Conservation (phyloP, 2,329 filamentous ascomycete genomes). For the Claviceps pusilla region DNA sequence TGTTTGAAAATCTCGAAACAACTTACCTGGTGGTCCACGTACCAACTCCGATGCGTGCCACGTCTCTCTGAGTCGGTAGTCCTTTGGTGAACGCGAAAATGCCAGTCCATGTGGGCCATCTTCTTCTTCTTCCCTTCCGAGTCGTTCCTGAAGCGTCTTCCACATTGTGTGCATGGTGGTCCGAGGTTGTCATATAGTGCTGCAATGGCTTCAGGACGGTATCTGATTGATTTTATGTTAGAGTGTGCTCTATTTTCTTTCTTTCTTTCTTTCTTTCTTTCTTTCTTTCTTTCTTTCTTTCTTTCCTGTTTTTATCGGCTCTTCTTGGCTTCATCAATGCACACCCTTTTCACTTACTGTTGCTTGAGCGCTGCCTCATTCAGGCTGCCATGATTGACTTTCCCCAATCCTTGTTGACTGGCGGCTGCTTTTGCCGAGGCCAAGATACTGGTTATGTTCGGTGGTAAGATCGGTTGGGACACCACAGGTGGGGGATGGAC, state of each 20-base stretch:
- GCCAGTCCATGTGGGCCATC: slow-evolving; percentile 91
- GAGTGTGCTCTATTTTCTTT: slow-evolving; percentile 8
- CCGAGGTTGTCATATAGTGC: slow-evolving; percentile 68
- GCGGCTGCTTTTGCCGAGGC: slow-evolving; percentile 17
- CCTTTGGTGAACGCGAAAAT: slow-evolving; percentile 84
- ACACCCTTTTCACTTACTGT: slow-evolving; percentile 38
- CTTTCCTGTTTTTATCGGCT: not conserved
- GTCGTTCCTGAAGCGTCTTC: slow-evolving; percentile 66
- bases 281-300: slow-evolving; percentile 6
- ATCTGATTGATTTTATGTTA: slow-evolving; percentile 22
- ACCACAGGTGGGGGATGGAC: slow-evolving; percentile 15
- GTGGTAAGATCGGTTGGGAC: slow-evolving; percentile 17
- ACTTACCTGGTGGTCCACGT: slow-evolving; percentile 71
- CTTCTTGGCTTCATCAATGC: not conserved
- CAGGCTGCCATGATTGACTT: slow-evolving; percentile 40
- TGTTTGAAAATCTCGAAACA: not conserved
- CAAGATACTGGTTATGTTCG: slow-evolving; percentile 22
- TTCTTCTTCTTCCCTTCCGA: slow-evolving; percentile 73
- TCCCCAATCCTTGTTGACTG: slow-evolving; percentile 13
- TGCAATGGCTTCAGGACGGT: slow-evolving; percentile 58
- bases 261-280: slow-evolving; percentile 9
- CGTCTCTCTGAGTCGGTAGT: slow-evolving; percentile 75
- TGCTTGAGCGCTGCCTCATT: slow-evolving; percentile 53
- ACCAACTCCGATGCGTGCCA: slow-evolving; percentile 87
- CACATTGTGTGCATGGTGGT: slow-evolving; percentile 82